These are phyloP conservation scores for Fomitopsis serialis DNA, from an alignment of 768 basidiomycete genomes.

Conservation along the genomic window DNA sequence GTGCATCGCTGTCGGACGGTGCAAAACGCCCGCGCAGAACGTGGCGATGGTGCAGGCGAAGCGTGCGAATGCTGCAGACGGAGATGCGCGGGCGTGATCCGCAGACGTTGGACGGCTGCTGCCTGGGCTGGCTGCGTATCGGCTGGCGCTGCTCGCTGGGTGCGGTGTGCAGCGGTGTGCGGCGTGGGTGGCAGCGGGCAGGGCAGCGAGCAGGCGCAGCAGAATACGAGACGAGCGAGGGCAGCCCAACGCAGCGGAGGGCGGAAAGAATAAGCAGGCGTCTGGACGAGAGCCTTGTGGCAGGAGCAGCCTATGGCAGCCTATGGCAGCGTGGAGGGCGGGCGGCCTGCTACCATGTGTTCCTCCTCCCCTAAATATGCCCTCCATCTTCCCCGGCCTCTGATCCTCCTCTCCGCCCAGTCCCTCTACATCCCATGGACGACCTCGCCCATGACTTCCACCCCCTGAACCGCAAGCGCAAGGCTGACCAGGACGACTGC, in stretches of 20 bases:
- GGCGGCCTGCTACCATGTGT: conserved; percentile 29
- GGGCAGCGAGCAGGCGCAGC: not conserved
- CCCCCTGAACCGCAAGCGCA: conserved; percentile 58
- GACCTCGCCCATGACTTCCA: conserved; percentile 48
- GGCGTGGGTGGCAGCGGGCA: not conserved
- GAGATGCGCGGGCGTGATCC: conserved; percentile 16
- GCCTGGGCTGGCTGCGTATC: not conserved
- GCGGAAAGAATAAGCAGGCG: conserved; percentile 5
- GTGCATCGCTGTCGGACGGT: not conserved
- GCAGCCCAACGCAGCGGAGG: not conserved
- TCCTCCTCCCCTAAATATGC: conserved; percentile 33
- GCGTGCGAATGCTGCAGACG: conserved; percentile 12
- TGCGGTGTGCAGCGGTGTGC: not conserved
- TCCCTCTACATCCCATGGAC: conserved; percentile 42
- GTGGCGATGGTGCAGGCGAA: conserved; percentile 11
- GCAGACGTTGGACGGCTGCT: conserved; percentile 3
- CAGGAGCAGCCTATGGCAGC: conserved; percentile 7
- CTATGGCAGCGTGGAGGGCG: conserved; percentile 18
- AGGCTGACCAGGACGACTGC: conserved; percentile 48
- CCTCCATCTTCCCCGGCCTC: conserved; percentile 16
- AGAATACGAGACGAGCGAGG: not conserved
- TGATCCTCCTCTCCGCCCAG: conserved; percentile 25
- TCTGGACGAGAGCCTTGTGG: conserved; percentile 1
- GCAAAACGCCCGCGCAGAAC: conserved; percentile 8
- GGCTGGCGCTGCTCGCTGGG: not conserved